Conservation (phyloP, 1,284 basidiomycete species). For the Ustilago shanxiensis region DNA sequence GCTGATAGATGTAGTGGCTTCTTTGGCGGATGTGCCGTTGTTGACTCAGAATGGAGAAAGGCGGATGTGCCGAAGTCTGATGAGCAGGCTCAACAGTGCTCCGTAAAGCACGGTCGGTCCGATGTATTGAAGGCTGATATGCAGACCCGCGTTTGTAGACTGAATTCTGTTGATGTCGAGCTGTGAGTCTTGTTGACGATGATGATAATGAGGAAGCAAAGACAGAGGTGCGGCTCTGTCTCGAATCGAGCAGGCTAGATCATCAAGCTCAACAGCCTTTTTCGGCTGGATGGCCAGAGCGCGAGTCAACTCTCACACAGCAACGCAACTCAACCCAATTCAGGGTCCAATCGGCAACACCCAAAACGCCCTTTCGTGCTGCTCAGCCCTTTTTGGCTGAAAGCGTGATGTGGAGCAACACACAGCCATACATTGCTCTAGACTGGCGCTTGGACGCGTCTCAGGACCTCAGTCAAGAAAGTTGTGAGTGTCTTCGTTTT, state of each 20-base stretch:
- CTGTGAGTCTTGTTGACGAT: background rate
- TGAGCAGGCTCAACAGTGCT: too few species aligned
- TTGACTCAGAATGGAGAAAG: background rate
- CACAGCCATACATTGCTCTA: background rate
- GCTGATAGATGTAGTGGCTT: too few species aligned
- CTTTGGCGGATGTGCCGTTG: background rate
- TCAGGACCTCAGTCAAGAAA: too few species aligned
- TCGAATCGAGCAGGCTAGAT: background rate
- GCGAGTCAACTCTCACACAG: conserved; percentile 4
- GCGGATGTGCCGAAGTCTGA: background rate
- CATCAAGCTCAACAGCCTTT: too few species aligned
- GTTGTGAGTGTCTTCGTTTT: too few species aligned
- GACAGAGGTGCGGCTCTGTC: too few species aligned
- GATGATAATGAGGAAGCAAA: background rate
- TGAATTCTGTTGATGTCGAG: too few species aligned
- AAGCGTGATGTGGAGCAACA: conserved; percentile 3
- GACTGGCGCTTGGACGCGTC: background rate
- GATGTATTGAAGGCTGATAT: background rate
- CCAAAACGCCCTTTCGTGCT: background rate
- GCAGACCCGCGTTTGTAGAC: background rate
- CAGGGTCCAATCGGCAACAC: conserved; percentile 30
- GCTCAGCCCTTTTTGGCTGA: conserved; percentile 1
- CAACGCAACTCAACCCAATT: conserved; percentile 15
- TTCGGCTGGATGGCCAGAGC: conserved; percentile 23
- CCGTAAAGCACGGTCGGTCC: background rate